Conservation (phyloP, 495 filamentous ascomycete species). For the Penicillium salamii region DNA sequence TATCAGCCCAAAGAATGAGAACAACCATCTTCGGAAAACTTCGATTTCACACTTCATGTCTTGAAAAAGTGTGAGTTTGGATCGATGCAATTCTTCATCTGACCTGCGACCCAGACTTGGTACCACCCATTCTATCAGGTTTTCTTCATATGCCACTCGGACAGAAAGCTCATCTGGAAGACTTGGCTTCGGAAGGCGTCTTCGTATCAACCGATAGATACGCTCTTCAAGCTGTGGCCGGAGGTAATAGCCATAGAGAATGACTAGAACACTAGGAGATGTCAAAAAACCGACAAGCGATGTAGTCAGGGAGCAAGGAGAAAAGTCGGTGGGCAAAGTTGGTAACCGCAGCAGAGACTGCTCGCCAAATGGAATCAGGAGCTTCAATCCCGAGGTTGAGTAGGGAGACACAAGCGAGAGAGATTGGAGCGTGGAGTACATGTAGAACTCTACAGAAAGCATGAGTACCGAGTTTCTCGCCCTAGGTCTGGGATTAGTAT, state of each 20-base stretch:
- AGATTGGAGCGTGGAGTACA: constrained; percentile 49
- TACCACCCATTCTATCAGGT: constrained; percentile 48
- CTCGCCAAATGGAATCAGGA: constrained; percentile 39
- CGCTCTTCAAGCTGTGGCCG: constrained; percentile 43
- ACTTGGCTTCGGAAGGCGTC: constrained; percentile 42
- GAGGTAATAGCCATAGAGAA: constrained; percentile 35
- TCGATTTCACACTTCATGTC: constrained; percentile 38
- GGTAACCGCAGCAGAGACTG: constrained; percentile 35
- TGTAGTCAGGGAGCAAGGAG: constrained; percentile 23
- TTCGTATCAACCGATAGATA: constrained; percentile 42
- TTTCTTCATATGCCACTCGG: constrained; percentile 45
- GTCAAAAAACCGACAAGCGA: constrained; percentile 28
- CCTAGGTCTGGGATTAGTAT: constrained; percentile 23
- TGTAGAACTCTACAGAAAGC: constrained; percentile 44
- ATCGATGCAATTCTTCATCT: constrained; percentile 40
- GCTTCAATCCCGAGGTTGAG: constrained; percentile 21
- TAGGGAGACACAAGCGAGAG: constrained; percentile 41
- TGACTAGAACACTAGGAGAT: constrained; percentile 35
- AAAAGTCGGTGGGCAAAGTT: constrained; percentile 28
- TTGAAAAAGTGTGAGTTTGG: constrained; percentile 35
- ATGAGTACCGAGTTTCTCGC: constrained; percentile 36
- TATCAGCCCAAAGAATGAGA: constrained; percentile 30
- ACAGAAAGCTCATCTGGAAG: constrained; percentile 46
- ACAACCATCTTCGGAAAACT: constrained; percentile 31
- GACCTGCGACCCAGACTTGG: constrained; percentile 42